Evolutionary conservation across 306 rosid genomes (phyloP).

Genomic region (Dryas drummondii): DNA sequence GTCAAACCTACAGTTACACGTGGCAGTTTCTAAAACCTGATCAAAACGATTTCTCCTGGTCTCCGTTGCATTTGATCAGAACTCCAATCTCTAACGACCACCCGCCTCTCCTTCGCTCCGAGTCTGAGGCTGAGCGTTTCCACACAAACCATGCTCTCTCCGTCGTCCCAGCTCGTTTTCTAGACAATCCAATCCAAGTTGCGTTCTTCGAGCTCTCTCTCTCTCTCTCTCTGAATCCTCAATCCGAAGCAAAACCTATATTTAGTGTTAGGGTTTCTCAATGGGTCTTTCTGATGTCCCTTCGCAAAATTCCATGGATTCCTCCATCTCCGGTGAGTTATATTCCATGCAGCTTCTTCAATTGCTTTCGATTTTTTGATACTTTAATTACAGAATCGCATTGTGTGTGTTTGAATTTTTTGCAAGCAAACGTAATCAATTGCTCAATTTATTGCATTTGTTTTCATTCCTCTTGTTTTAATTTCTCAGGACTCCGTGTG

Average conservation of each 20-base stretch:
- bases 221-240: not conserved
- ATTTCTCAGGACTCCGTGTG: conserved; percentile 13
- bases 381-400: not conserved
- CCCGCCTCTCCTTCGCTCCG: not conserved
- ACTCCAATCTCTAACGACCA: not conserved
- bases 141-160: conserved; percentile 6
- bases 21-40: not conserved
- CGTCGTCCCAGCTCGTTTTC: not conserved
- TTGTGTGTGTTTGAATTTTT: not conserved
- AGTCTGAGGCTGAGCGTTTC: not conserved
- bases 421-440: not conserved
- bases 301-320: not conserved
- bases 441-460: not conserved
- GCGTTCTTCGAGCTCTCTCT: not conserved
- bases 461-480: not conserved
- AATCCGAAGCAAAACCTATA: not conserved
- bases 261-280: not conserved
- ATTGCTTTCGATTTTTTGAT: not conserved
- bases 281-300: conserved; percentile 8
- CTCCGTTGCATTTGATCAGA: not conserved
- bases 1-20: not conserved
- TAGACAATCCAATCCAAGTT: not conserved
- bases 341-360: not conserved
- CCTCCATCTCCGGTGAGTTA: conserved; percentile 14
- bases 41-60: not conserved